Conservation (phyloP, 805 yeast species). For the Yarrowia sp. region DNA sequence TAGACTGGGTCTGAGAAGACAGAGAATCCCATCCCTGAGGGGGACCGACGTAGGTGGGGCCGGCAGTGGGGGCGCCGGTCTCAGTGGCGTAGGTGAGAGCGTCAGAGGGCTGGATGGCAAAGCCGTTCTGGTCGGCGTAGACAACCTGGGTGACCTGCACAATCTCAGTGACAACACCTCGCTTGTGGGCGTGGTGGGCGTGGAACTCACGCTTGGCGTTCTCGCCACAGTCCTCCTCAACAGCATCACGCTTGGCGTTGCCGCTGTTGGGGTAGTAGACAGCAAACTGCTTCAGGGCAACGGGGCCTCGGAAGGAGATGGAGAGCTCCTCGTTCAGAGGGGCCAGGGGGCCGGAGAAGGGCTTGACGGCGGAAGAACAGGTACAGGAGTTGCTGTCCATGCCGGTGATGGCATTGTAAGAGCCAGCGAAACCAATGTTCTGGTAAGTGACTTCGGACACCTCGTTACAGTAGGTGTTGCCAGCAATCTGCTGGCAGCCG, state of each 20-base stretch:
- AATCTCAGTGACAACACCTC: slow-evolving; percentile 72
- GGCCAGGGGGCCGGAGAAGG: slow-evolving; percentile 69
- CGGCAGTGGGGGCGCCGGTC: slow-evolving; percentile 28
- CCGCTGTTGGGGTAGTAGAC: slow-evolving; percentile 61
- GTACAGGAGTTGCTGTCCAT: slow-evolving; percentile 68
- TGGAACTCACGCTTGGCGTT: slow-evolving; percentile 33
- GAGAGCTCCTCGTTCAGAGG: slow-evolving; percentile 86
- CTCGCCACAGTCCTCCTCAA: slow-evolving; percentile 29
- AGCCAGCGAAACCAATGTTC: slow-evolving; percentile 80
- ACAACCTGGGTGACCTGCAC: slow-evolving; percentile 55
- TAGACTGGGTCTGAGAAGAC: slow-evolving; percentile 31
- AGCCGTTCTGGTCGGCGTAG: slow-evolving; percentile 17
- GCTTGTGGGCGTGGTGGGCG: slow-evolving; percentile 52
- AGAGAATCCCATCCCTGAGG: slow-evolving; percentile 27
- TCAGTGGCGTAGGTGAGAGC: slow-evolving; percentile 28
- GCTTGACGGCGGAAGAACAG: slow-evolving; percentile 50
- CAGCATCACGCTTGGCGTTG: slow-evolving; percentile 55
- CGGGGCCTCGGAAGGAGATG: slow-evolving; percentile 87
- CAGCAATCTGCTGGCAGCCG: slow-evolving; percentile 44
- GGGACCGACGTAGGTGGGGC: slow-evolving; percentile 11
- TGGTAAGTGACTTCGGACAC: slow-evolving; percentile 64
- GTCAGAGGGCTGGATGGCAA: slow-evolving; percentile 25
- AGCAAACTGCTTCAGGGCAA: slow-evolving; percentile 77
- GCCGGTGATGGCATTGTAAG: slow-evolving; percentile 71
- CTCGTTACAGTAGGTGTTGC: slow-evolving; percentile 80